These are phyloP conservation scores for Dryadomyces quercivorus DNA, from an alignment of 2,329 filamentous ascomycete genomes.

Conservation along the genomic window DNA sequence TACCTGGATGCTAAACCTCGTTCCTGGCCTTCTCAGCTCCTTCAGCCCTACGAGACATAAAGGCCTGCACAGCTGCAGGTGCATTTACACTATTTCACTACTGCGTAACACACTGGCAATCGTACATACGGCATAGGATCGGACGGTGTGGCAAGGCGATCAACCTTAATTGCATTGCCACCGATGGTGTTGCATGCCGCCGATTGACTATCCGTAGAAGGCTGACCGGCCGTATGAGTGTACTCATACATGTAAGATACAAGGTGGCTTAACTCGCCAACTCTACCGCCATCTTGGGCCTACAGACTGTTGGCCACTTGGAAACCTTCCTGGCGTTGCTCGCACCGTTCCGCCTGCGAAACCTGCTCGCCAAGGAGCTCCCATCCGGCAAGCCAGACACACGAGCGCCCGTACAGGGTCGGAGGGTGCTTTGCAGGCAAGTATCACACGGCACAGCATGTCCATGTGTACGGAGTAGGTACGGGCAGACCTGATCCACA, in stretches of 20 bases:
- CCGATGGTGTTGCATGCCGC: not conserved
- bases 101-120: not conserved
- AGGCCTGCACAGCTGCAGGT: not conserved
- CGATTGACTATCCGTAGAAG: not conserved
- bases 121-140: not conserved
- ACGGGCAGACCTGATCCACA: not conserved
- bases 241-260: no score
- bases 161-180: not conserved
- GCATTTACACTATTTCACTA: not conserved
- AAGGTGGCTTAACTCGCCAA: no score
- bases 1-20: no score
- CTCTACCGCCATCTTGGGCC: no score
- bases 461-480: not conserved
- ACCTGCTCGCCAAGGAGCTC: no score
- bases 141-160: not conserved
- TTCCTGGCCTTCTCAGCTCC: no score
- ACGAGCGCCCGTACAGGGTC: no score
- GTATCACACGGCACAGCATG: not conserved
- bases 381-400: no score
- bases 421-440: no score
- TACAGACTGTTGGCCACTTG: not conserved
- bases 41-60: no score
- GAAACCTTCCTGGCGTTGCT: not conserved
- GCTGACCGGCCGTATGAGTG: not conserved
- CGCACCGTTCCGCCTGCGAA: no score